Conservation (phyloP, 2,329 filamentous ascomycete species). For the Fusarium sp. region DNA sequence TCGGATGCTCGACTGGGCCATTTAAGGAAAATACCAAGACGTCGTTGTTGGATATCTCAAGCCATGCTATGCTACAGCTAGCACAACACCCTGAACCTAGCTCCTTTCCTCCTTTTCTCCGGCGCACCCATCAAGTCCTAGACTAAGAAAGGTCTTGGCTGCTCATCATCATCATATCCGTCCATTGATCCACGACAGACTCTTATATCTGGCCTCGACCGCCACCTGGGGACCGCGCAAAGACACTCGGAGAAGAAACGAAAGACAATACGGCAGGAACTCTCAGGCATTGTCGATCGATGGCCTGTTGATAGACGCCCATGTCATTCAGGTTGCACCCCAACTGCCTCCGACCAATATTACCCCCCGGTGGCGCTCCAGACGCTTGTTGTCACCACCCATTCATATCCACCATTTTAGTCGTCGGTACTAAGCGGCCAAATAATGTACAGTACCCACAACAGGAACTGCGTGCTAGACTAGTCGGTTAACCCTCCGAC, state of each 20-base stretch:
- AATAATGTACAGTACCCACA: constrained; percentile 29
- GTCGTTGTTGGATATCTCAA: not conserved
- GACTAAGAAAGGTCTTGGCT: constrained; percentile 31
- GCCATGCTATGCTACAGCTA: not conserved
- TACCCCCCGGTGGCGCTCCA: constrained; percentile 39
- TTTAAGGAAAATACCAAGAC: constrained; percentile 5
- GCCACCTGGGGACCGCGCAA: constrained; percentile 8
- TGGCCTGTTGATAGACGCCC: constrained; percentile 37
- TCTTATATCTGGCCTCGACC: constrained; percentile 19
- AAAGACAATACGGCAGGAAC: constrained; percentile 5
- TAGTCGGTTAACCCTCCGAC: constrained; percentile 39
- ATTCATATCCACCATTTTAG: constrained; percentile 42
- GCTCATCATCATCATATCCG: constrained; percentile 11
- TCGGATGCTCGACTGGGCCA: not conserved
- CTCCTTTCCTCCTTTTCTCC: constrained; percentile 11
- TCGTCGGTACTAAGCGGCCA: constrained; percentile 38
- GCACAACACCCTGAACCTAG: not conserved
- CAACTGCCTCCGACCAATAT: constrained; percentile 38
- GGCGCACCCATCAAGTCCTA: constrained; percentile 18
- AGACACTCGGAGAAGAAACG: constrained; percentile 17
- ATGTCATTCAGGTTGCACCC: constrained; percentile 27
- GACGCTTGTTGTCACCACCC: constrained; percentile 39
- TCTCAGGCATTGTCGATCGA: constrained; percentile 29
- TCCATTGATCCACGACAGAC: not conserved
- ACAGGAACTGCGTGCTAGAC: constrained; percentile 29